Evolutionary conservation across 257 asterid genomes (phyloP), one percentile per base, ranked within the genome.

Genomic region (Fraxinus cuspidata): DNA sequence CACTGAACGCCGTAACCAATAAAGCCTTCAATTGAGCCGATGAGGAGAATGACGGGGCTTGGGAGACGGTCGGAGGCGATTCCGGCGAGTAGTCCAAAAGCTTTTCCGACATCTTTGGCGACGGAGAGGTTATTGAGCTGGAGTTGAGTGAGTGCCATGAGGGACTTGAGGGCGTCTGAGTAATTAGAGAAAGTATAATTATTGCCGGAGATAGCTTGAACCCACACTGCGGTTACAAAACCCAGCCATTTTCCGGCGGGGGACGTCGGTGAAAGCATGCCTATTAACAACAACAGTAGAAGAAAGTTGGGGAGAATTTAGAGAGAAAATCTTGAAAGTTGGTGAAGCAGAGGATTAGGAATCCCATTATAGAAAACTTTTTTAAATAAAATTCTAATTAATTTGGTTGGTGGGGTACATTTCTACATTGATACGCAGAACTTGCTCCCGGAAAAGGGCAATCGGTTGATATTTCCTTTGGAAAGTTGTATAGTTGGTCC

Each of bases 1-100:
- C 98, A 96, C 82, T 96, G 99, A 1, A 90, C 97, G 69, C 98
- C 99, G 71, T 93, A 96, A 56, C 97, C 99, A 42, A 96, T 15
- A 73, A 96, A 83, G 0, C 99, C 99, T 87, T 96, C 98, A 23
- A 93, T 1, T 7, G 92, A 81, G 25, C 98, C 99, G 21, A 96
- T 96, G 34, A 96, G 88, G 56, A 96, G 92, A 27, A 96, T 86
- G 12, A 83, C 27, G 3, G 98, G 87, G 16, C 97, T 89, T 7
- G 98, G 75, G 2, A 96, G 69, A 5, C 90, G 94, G 83, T 96
- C 99, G 76, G 98, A 96, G 21, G 99, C 98, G 12, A 93, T 51
- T 1, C 97, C 99, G 81, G 99, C 97, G 31, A 96, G 87, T 25
- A 96, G 78, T 1, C 99, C 99, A 34, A 96, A 96, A 21, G 99